Conservation (phyloP, 768 basidiomycete species). For the Xerocomus potaroensis region DNA sequence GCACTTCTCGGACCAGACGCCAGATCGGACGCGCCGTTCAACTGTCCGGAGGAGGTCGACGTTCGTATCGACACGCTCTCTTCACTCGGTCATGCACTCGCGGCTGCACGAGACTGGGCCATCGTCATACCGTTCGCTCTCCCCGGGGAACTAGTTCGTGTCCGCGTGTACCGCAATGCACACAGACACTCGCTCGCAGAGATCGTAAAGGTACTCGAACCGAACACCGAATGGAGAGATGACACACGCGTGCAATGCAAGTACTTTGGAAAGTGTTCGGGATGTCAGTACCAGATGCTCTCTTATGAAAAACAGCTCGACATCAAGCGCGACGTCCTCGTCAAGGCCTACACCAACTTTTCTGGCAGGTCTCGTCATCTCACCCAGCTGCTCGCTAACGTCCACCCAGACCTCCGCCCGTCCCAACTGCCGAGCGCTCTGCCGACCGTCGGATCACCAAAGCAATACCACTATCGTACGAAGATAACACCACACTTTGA, state of each 20-base stretch:
- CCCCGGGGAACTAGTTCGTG: slow-evolving; percentile 76
- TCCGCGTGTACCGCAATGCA: slow-evolving; percentile 64
- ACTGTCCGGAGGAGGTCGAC: slow-evolving; percentile 57
- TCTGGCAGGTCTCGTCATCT: slow-evolving; percentile 32
- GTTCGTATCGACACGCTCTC: slow-evolving; percentile 62
- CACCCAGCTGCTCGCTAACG: slow-evolving; percentile 26
- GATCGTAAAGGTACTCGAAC: slow-evolving; percentile 56
- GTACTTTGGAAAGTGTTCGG: slow-evolving; percentile 87
- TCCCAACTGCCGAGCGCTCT: slow-evolving; percentile 59
- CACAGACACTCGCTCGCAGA: slow-evolving; percentile 75
- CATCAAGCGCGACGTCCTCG: slow-evolving; percentile 80
- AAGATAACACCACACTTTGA: slow-evolving; percentile 98
- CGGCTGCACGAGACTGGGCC: slow-evolving; percentile 67
- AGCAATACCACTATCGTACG: slow-evolving; percentile 90
- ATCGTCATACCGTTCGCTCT: slow-evolving; percentile 81
- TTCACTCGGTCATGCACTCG: slow-evolving; percentile 63
- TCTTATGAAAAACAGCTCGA: slow-evolving; percentile 83
- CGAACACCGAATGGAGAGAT: slow-evolving; percentile 67
- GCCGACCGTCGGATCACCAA: slow-evolving; percentile 79
- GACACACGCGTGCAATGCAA: slow-evolving; percentile 64
- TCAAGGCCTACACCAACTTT: slow-evolving; percentile 79
- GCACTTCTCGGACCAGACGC: slow-evolving; percentile 50
- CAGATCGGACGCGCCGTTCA: slow-evolving; percentile 50
- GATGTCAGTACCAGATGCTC: slow-evolving; percentile 96
- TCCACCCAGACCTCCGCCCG: slow-evolving; percentile 42